Evolutionary conservation across 768 basidiomycete species (phyloP), one percentile per base, ranked within the genome.

Genomic region (Tulasnella sp.): DNA sequence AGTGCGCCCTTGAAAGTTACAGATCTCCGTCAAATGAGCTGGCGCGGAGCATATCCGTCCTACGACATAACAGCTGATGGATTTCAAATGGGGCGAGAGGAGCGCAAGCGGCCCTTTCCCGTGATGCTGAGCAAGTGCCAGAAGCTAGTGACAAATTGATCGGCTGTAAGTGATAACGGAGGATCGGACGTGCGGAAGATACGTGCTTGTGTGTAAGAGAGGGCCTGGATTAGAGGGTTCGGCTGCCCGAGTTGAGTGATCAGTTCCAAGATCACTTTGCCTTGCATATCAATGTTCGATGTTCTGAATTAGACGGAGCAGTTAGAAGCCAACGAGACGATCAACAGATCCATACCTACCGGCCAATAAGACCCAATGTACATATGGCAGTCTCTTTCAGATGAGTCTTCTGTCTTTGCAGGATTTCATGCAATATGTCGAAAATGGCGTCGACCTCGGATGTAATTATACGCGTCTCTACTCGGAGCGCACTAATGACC

Each of bases 201-300:
- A 67, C 75, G 63, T 64, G 82, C 88, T 72, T 89, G 84, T 66
- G 78, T 76, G 63, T 78, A 79, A 0, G 86, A 85, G 15, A 76
- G 74, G 22, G 84, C 84, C 68, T 79, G 85, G 29, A 92, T 64
- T 4, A 86, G 76, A 2, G 81, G 80, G 63, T 87, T 92, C 31
- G 73, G 68, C 60, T 81, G 76, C 1, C 81, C 85, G 5, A 92
- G 71, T 54, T 84, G 84, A 2, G 78, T 75, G 19, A 89, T 76
- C 2, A 92, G 69, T 51, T 82, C 76, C 56, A 75, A 79, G 2
- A 89, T 66, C 10, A 78, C 77, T 58, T 79, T 79, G 19, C 80
- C 77, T 21, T 89, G 70, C 27, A 83, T 67, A 48, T 81, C 78
- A 3, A 67, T 60, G 53, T 80, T 75, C 19, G 75, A 68, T 9